Evolutionary conservation across 1,139 yeast genomes (phyloP).

Genomic region (Suhomyces kunorum): DNA sequence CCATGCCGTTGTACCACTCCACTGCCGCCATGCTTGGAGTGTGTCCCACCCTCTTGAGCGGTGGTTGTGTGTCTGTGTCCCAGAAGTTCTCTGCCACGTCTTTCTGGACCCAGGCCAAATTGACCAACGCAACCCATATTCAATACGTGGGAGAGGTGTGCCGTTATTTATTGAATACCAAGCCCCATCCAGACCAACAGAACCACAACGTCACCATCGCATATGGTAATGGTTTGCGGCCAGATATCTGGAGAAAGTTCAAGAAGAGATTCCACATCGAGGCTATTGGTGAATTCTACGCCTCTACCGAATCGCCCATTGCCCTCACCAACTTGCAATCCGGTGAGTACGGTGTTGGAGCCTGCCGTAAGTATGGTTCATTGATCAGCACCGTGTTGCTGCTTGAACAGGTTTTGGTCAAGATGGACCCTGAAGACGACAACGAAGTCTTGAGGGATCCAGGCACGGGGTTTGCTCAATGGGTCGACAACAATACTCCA

Average conservation of each 20-base stretch:
- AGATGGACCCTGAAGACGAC: slow-evolving; percentile 82
- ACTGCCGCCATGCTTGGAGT: slow-evolving; percentile 90
- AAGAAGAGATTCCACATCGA: slow-evolving; percentile 73
- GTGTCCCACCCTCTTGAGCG: slow-evolving; percentile 63
- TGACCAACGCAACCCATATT: slow-evolving; percentile 71
- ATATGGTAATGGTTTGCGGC: slow-evolving; percentile 89
- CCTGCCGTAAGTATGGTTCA: slow-evolving; percentile 82
- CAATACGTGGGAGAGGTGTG: slow-evolving; percentile 98
- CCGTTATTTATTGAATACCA: slow-evolving; percentile 74
- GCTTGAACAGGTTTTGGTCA: slow-evolving; percentile 62
- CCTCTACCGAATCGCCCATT: slow-evolving; percentile 90
- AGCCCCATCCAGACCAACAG: slow-evolving; percentile 65
- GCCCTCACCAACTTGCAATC: slow-evolving; percentile 82
- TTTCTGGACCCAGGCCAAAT: slow-evolving; percentile 87
- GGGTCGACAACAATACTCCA: slow-evolving; percentile 56
- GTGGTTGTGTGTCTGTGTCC: slow-evolving; percentile 77
- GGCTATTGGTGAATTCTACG: slow-evolving; percentile 88
- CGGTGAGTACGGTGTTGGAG: slow-evolving; percentile 85
- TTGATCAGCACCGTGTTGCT: slow-evolving; percentile 56
- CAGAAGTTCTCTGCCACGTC: slow-evolving; percentile 82
- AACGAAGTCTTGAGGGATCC: slow-evolving; percentile 70
- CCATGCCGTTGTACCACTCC: slow-evolving; percentile 96
- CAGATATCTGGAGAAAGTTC: slow-evolving; percentile 87
- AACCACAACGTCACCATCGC: slow-evolving; percentile 70
- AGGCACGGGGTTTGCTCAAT: slow-evolving; percentile 56